Base-by-base conservation (phyloP, 1,139 yeast genomes). In the Debaryomyces coudertii region DNA sequence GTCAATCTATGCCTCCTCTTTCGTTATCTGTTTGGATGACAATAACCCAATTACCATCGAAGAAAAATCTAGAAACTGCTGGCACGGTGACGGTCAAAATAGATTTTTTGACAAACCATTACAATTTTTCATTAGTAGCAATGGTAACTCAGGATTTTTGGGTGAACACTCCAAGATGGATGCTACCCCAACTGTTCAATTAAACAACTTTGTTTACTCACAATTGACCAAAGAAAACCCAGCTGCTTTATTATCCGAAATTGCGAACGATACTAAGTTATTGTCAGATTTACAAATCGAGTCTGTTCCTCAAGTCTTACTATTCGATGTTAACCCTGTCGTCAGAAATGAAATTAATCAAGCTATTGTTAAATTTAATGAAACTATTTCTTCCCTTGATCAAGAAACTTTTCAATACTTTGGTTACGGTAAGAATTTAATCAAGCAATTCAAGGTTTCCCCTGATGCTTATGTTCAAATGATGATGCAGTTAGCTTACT, bases 111-210 rank as follows among this genome's bases (percentile, higher is more conserved):
- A 93, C 74, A 93, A 93, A 75, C 95, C 97, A 5, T 73, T 88
- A 54, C 95, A 93, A 72, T 86, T 89, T 64, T 80, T 90, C 54
- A 82, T 93, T 47, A 74, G 87, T 52, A 85, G 83, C 53, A 90
- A 90, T 65, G 97, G 96, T 52, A 77, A 83, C 55, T 88, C 97
- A 16, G 98, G 97, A 1, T 92, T 90, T 74, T 72, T 90, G 63
- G 98, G 96, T 51, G 99, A 93, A 71, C 99, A 93, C 73, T 90
- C 97, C 28, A 87, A 82, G 77, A 93, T 93, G 98, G 99, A 93
- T 68, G 99, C 98, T 52, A 90, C 97, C 16, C 97, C 97, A 60
- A 93, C 97, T 31, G 84, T 89, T 58, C 85, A 92, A 59, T 72
- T 93, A 71, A 92, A 92, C 69, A 92, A 90, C 69, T 84, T 77